Percentiles rank a stretch among this genome's conserved stretches.
Evolutionary conservation across 2,329 filamentous ascomycete genomes (phyloP).

Genomic region (Magnaporthales sp.): DNA sequence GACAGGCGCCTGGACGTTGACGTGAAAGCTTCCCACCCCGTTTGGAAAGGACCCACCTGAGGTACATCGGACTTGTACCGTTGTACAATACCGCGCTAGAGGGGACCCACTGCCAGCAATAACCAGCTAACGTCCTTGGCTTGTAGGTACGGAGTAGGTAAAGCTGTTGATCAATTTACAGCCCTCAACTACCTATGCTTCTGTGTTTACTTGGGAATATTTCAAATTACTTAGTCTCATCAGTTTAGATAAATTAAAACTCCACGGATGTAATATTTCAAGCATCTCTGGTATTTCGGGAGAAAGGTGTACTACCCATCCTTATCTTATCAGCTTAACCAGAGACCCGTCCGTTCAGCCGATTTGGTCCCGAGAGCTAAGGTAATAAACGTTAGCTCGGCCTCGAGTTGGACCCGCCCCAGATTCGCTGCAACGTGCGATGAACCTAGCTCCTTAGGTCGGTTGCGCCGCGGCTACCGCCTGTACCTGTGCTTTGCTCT

Average conservation of each 20-base stretch:
- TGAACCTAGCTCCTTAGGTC: neutral
- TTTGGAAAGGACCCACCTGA: neutral
- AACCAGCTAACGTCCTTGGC: neutral
- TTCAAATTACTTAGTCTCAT: too few species aligned
- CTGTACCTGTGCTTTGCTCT: neutral
- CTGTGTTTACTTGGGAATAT: too few species aligned
- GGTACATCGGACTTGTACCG: neutral
- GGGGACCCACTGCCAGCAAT: neutral
- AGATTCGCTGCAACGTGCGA: neutral
- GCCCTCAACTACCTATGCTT: too few species aligned
- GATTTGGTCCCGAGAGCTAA: neutral
- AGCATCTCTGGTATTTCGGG: too few species aligned
- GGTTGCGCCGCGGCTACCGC: neutral
- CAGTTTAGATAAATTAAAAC: neutral
- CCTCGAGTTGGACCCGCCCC: neutral
- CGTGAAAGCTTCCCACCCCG: neutral
- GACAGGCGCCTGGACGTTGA: neutral
- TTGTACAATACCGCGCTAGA: neutral
- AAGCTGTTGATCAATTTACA: too few species aligned
- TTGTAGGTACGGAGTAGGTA: too few species aligned
- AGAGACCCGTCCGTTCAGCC: neutral
- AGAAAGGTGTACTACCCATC: too few species aligned
- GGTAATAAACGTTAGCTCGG: neutral
- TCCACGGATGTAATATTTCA: too few species aligned
- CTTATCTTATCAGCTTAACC: neutral